phyloP scores from a whole-genome alignment of 1,139 yeast species.

The Magnusiomyces starmeri region DNA sequence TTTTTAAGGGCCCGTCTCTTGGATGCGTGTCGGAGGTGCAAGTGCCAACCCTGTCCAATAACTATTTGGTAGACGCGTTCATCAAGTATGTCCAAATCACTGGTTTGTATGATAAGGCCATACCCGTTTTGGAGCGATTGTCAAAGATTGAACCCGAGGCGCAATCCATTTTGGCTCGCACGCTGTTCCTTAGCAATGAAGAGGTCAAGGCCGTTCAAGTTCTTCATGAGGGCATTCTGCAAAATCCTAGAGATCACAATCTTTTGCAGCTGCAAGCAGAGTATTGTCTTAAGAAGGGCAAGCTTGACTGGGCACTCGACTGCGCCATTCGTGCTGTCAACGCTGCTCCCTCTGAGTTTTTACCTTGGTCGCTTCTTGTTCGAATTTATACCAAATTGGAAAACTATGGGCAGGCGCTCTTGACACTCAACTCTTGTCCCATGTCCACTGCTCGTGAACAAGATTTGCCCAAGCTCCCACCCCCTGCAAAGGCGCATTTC shows the following conservation, averaged over 20 bases:
- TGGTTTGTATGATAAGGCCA: conserved; percentile 53
- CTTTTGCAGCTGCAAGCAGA: conserved; percentile 56
- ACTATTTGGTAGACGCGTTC: conserved; percentile 72
- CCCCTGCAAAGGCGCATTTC: conserved; percentile 61
- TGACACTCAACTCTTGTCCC: conserved; percentile 86
- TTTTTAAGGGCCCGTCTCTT: conserved; percentile 57
- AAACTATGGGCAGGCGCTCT: conserved; percentile 68
- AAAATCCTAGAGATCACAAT: conserved; percentile 47
- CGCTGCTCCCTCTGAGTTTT: conserved; percentile 77
- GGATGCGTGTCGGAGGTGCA: conserved; percentile 61
- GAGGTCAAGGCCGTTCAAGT: conserved; percentile 71
- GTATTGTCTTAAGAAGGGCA: conserved; percentile 58
- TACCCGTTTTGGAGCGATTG: conserved; percentile 44
- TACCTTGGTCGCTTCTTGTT: conserved; percentile 73
- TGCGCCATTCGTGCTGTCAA: conserved; percentile 71
- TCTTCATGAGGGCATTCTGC: conserved; percentile 54
- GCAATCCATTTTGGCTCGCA: conserved; percentile 54
- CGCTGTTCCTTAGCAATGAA: conserved; percentile 55
- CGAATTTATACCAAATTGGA: conserved; percentile 61
- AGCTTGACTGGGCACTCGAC: conserved; percentile 65
- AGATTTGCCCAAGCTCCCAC: conserved; percentile 45
- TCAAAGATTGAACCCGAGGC: conserved; percentile 42
- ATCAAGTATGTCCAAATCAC: conserved; percentile 58
- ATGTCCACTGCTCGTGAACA: conserved; percentile 70
- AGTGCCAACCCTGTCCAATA: conserved; percentile 59